Base-by-base conservation (phyloP, 2,329 filamentous ascomycete genomes). In the Byssoonygena ceratinophila region DNA sequence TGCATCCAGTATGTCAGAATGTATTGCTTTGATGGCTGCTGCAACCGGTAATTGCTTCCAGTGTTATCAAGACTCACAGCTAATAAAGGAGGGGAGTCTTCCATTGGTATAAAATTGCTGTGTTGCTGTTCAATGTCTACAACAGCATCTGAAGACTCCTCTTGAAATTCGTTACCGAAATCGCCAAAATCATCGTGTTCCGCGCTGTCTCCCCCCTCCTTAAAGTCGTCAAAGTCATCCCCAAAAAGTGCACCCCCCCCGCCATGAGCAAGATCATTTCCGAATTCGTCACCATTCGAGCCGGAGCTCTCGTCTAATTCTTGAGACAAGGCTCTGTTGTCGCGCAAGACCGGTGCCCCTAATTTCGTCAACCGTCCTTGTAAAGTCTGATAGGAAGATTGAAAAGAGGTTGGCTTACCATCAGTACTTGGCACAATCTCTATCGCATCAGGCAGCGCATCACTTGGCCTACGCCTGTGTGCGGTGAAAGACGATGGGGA, bases 191-290 rank as follows among this genome's bases (percentile, higher is more conserved):
- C 75, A 60, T 75, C 74, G 59, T 75, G 74, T 52, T 68, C 72
- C 55, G 70, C 73, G 55, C 70, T 66, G 54, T 74, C 73, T 54
- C 73, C 73, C 44, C 75, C 75, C 60, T 76, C 72, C 55, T 72
- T 68, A 58, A 75, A 77, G 51, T 76, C 74, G 59, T 76, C 74
- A 64, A 76, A 76, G 27, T 76, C 74, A 52, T 81, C 82, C 49
- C 78, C 79, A 65, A 81, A 80, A 59, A 83, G 84, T 63, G 85
- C 82, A 68, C 87, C 88, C 61, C 56, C 56, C 54, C 86, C 83
- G 61, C 81, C 61, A 80, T 77, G 56, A 82, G 23, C 22, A 44
- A 39, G 7, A 20, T 27, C 44, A 31, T 52, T 81, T 50, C 82
- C 79, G 62, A 81, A 76, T 66, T 59, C 55, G 29, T 56, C 71